Evolutionary conservation across 306 rosid species (phyloP), one percentile per base, ranked within the genome.

Genomic region (Calophaca sinica): DNA sequence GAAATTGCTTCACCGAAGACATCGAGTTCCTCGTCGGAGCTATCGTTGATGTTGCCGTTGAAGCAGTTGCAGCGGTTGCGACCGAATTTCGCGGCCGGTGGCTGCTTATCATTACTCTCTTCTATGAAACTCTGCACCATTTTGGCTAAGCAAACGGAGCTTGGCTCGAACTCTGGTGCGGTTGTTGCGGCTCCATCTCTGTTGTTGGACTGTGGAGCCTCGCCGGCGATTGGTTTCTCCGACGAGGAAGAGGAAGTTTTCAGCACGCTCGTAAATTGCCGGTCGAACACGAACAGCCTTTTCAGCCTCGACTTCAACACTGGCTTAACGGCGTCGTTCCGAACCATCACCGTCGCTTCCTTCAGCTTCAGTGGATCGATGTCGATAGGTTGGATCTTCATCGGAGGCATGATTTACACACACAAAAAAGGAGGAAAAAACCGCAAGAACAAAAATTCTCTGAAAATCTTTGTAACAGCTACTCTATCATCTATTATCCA

Each of bases 121-220:
- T 94, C 99, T 1, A 94, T 86, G 83, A 92, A 94, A 78, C 87
- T 90, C 81, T 88, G 96, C n/a, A 94, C 99, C 97, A 94, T 90
- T 55, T 90, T 94, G 15, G 87, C 97, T 68, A 94, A 79, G 82
- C 88, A 86, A 62, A 92, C 89, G 1, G 97, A 94, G 81, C 89
- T 94, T 1, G 96, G 97, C 62, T 94, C 97, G 32, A 90, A 87
- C 81, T 90, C 96, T 1, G 86, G 11, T 3, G 52, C 13, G 1
- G 71, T 7, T 4, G 38, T 31, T 62, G 28, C 74, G 9, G 88
- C 90, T 68, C 72, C 74, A 8, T 89, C 90, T 68, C 72, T 88
- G 53, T 45, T 62, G 59, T 62, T 66, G n/a, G 62, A 75, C 72
- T 31, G 84, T 42, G 80, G 87, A 64, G 62, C 79, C 51, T 84